Evolutionary conservation across 495 filamentous ascomycete genomes (phyloP), one percentile per base, ranked within the genome.

Genomic region (Beverwykella pulmonaria): DNA sequence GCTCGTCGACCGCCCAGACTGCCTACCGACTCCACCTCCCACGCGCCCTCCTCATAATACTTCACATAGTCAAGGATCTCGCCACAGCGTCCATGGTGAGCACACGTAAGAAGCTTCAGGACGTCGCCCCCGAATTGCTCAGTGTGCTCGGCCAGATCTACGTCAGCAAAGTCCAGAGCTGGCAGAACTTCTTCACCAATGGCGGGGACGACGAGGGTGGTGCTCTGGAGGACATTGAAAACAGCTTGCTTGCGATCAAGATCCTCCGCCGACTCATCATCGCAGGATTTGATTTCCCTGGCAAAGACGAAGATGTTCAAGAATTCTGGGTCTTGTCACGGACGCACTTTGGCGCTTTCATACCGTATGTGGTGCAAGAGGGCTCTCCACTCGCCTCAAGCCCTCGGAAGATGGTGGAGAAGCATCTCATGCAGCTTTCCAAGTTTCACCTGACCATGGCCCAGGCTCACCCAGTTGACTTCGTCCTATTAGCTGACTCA

Each of bases 361-460:
- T 91, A 20, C 74, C 61, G 26, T 80, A 84, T 63, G 68, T 83
- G 44, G 73, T 78, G 57, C 77, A 80, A 23, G 80, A 83, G 27
- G 79, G 81, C 61, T 74, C 79, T 61, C 76, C 81, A n/a, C 72
- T 84, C 10, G 73, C 75, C 15, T 46, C 78, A n/a, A 61, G 76
- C 29, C 70, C 80, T 9, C 75, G 77, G 25, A 75, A 79, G 25
- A 66, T 87, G 29, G 77, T 95, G n/a, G 89, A 90, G 66, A 92
- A 92, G 70, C 93, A 97, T 65, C 78, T 95, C 8, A 72, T 95
- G 53, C 93, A 97, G 73, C 86, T 97, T 50, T 87, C 93, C 12
- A 98, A 98, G 77, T 80, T 98, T 9, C 93, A 97, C 75, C 80
- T 94, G 23, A 86, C 92, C 44, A 93, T 97, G 88, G 85, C 88